Conservation (phyloP, 176 grass and related monocot species). For the Phragmites australis region DNA sequence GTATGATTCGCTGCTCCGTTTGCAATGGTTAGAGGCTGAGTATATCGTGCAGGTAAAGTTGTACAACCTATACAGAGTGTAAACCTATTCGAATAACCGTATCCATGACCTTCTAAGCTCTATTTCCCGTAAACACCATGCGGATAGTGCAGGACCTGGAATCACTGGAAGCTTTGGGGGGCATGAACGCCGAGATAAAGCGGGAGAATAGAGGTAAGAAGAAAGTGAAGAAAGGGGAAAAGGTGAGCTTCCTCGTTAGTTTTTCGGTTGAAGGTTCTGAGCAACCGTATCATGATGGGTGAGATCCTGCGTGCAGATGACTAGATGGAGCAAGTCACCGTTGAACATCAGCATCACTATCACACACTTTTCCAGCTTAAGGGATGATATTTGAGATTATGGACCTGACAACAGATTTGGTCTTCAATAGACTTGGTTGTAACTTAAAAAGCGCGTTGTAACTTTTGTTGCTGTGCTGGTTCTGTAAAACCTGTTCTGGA, state of each 20-base stretch:
- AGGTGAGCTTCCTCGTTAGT: constrained; percentile 52
- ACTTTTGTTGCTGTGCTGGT: neutral
- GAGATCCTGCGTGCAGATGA: constrained; percentile 47
- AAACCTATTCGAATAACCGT: too few relatives aligned
- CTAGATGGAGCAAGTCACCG: neutral
- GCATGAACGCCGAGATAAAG: constrained; percentile 35
- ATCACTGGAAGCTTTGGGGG: constrained; percentile 16
- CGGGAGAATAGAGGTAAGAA: constrained; percentile 55
- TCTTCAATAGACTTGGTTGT: neutral
- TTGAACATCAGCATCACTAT: neutral
- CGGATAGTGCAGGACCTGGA: neutral
- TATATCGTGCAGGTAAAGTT: too few relatives aligned
- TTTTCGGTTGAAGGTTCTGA: constrained; percentile 85
- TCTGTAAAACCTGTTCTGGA: neutral
- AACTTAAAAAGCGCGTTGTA: neutral
- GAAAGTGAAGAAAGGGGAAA: constrained; percentile 88
- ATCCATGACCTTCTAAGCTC: constrained; percentile 59
- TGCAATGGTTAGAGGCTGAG: too few relatives aligned
- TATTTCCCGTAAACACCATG: neutral
- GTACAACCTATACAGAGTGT: too few relatives aligned
- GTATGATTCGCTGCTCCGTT: too few relatives aligned
- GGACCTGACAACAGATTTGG: neutral
- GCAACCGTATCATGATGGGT: constrained; percentile 87
- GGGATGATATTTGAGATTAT: neutral
- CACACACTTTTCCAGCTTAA: neutral